A percentile compares a stretch with the other conserved stretches of the same genome.
phyloP scores from a whole-genome alignment of 139 green algal genomes.

The Microglena sp. region DNA sequence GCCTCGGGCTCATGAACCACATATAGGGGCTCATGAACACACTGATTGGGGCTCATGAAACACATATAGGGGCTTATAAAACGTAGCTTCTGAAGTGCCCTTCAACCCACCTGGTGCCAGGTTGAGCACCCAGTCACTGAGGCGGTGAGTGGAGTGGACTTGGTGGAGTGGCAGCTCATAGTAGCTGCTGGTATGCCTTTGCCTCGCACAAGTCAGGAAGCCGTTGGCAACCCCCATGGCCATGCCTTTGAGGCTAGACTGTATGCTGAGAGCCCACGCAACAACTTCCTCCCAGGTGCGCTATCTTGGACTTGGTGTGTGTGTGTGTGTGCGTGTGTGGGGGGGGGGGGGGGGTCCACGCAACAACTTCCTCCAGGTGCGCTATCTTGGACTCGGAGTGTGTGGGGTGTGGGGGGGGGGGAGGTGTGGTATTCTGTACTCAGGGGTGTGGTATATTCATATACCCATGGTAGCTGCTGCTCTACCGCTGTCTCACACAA shows the following conservation, averaged over 20 bases:
- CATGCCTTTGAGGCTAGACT: constrained; percentile 82
- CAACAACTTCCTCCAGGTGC: constrained; percentile 17
- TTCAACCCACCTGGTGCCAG: no score
- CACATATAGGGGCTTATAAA: no score
- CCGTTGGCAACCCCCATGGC: constrained; percentile 18
- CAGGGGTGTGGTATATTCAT: background rate
- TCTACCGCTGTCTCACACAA: background rate
- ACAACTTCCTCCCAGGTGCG: constrained; percentile 57
- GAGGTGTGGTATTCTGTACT: background rate
- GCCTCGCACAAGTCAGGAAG: constrained; percentile 29
- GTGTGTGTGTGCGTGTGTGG: constrained; percentile 1
- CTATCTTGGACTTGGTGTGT: background rate
- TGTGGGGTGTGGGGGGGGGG: background rate
- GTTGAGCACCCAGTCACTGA: constrained; percentile 85
- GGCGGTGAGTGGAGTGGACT: constrained; percentile 64
- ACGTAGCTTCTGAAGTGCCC: no score
- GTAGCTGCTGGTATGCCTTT: constrained; percentile 58
- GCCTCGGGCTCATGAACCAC: constrained; percentile 31
- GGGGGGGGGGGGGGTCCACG: background rate
- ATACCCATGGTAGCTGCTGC: background rate
- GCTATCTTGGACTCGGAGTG: background rate
- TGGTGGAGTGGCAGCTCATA: constrained; percentile 84
- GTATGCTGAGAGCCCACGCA: constrained; percentile 74
- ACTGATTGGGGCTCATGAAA: no score
- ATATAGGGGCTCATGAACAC: no score